Evolutionary conservation across 1,284 basidiomycete species (phyloP), one percentile per base, ranked within the genome.

Genomic region (Rhodotorula sp.): DNA sequence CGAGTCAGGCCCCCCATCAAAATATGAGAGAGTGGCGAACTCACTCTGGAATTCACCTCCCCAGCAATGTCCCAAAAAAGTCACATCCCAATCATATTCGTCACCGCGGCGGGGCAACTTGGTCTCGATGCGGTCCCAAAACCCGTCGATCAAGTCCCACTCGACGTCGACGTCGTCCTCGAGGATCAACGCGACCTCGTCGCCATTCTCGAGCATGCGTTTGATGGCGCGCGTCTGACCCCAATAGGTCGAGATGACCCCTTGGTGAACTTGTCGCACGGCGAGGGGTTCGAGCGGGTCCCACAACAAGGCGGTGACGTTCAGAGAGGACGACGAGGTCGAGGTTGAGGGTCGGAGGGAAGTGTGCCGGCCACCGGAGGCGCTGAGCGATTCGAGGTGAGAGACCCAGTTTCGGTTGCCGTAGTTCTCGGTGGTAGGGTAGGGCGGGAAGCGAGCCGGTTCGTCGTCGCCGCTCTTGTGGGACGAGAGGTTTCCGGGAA

Each of bases 121-220:
- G 5, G 69, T 42, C 37, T 68, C 53, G 22, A 77, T 66, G 5
- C 45, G 60, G 29, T 49, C 56, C 78, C 78, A 79, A 46, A 77
- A 33, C 22, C 73, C 26, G 51, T 77, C 78, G 15, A 79, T 42
- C 37, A 42, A 15, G 54, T 79, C 78, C 77, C 77, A 79, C 64
- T 79, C 78, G 57, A 78, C 37, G 54, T 79, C 78, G 26, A 79
- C 78, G 46, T 79, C 78, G 64, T 79, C 78, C 67, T 79, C 78
- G 18, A 79, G 60, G 54, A 79, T 66, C 22, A 79, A 65, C 6
- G 78, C 78, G 17, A 59, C 72, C 29, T 66, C 37, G 62, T 79
- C 78, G 7, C 70, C 74, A 33, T 71, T 73, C 42, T 71, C 73
- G 46, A 64, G 30, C 58, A 78, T 72, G 7, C 55, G 56, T 30